Evolutionary conservation across 2,329 filamentous ascomycete species (phyloP).

Genomic region (Monilinia aucupariae): DNA sequence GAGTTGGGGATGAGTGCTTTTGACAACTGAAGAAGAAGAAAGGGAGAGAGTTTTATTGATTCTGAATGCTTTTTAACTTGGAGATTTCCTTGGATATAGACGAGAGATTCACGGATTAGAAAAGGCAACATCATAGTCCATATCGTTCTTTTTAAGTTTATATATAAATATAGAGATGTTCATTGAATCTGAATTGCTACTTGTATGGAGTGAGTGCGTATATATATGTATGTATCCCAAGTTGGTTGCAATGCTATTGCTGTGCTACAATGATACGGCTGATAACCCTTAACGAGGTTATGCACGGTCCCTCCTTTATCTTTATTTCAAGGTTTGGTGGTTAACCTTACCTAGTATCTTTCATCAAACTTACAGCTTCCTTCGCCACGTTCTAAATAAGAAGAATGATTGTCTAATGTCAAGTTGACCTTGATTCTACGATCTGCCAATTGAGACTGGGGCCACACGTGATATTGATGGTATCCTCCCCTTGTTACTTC

Average conservation of each 20-base stretch:
- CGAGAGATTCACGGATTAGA: not conserved
- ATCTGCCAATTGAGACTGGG: not conserved
- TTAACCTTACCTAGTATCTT: too few species aligned
- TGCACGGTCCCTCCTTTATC: constrained; percentile 5
- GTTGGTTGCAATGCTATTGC: not conserved
- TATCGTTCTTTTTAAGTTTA: not conserved
- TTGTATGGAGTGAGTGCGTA: not conserved
- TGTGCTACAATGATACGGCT: not conserved
- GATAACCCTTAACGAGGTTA: not conserved
- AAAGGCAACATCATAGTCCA: not conserved
- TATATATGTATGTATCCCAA: not conserved
- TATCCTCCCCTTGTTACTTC: too few species aligned
- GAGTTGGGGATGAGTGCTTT: too few species aligned
- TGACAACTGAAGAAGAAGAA: not conserved
- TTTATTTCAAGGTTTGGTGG: not conserved
- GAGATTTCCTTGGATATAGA: constrained; percentile 6
- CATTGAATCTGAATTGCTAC: not conserved
- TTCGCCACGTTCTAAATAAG: not conserved
- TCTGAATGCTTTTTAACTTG: not conserved
- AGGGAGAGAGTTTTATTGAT: not conserved
- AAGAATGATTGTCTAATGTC: not conserved
- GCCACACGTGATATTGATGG: not conserved
- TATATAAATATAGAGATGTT: not conserved
- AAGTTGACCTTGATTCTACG: not conserved
- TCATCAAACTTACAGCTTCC: not conserved